phyloP scores from a whole-genome alignment of 345 rosid species.

The Sisymbrium altissimum region DNA sequence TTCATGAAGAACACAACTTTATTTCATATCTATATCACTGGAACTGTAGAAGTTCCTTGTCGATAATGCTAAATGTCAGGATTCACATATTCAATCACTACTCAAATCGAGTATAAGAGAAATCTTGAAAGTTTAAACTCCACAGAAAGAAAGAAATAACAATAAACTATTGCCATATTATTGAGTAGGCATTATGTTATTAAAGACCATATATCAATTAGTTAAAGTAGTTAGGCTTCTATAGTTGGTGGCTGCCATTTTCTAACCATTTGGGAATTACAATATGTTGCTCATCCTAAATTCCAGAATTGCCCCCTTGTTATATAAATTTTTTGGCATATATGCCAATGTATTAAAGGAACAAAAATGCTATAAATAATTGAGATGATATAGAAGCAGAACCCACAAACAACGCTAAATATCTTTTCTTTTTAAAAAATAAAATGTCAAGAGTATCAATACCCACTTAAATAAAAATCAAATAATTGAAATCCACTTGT shows the following conservation, averaged over 20 bases:
- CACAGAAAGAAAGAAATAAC: not conserved
- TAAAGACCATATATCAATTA: conserved; percentile 2
- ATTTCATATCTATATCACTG: conserved; percentile 1
- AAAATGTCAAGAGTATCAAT: conserved; percentile 20
- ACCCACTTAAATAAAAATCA: conserved; percentile 26
- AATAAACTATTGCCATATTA: not conserved
- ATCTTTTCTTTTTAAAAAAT: not conserved
- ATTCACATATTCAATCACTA: not conserved
- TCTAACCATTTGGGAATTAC: conserved; percentile 21
- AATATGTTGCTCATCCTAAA: not conserved
- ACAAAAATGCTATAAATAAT: conserved; percentile 8
- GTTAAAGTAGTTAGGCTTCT: conserved; percentile 25
- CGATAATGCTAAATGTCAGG: not conserved
- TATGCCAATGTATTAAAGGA: conserved; percentile 1
- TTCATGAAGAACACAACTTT: not conserved
- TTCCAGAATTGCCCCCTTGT: conserved; percentile 19
- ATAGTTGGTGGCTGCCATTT: conserved; percentile 34
- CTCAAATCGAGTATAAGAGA: not conserved
- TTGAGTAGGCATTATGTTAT: conserved; percentile 3
- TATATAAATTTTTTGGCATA: not conserved
- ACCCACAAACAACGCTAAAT: not conserved
- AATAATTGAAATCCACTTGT: conserved; percentile 27
- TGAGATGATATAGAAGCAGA: conserved; percentile 1
- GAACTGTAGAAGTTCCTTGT: not conserved
- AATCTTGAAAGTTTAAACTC: not conserved